phyloP scores from a whole-genome alignment of 352 stramenopile species.

The Phytophthora tentaculata region DNA sequence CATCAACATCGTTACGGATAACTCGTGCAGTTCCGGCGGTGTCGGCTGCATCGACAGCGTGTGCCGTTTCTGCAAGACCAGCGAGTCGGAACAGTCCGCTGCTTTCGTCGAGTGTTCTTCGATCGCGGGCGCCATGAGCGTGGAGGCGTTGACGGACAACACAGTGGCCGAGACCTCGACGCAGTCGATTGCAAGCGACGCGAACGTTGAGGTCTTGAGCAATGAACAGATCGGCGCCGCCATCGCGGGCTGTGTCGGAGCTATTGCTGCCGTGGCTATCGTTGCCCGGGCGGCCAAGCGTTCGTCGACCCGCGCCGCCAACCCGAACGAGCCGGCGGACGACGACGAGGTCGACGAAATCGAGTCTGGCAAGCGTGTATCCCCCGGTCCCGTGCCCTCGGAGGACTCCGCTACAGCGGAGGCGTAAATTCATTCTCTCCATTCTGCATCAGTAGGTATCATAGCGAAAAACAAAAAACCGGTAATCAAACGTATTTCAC shows the following conservation, averaged over 20 bases:
- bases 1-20: conserved; percentile 47
- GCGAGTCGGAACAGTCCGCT: conserved; percentile 25
- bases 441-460: background rate
- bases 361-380: conserved; percentile 26
- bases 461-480: background rate
- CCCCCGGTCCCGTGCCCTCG: conserved; percentile 21
- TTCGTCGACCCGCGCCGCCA: conserved; percentile 5
- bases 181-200: conserved; percentile 6
- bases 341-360: conserved; percentile 29
- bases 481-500: background rate
- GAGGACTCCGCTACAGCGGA: conserved; percentile 19
- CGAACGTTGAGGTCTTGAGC: conserved; percentile 5
- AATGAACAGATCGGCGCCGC: conserved; percentile 10
- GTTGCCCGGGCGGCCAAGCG: conserved; percentile 39
- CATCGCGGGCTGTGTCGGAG: conserved; percentile 31
- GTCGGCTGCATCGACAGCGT: conserved; percentile 47
- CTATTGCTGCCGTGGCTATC: conserved; percentile 36
- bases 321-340: conserved; percentile 18
- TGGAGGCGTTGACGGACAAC: conserved; percentile 9
- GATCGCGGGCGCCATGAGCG: conserved; percentile 8
- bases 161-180: conserved; percentile 2
- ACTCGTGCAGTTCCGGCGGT: conserved; percentile 37
- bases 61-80: conserved; percentile 55
- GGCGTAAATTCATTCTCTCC: conserved; percentile 18
- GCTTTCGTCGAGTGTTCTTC: conserved; percentile 30